phyloP scores from a whole-genome alignment of 2,329 filamentous ascomycete species.

The Hymenoscyphus scutula region DNA sequence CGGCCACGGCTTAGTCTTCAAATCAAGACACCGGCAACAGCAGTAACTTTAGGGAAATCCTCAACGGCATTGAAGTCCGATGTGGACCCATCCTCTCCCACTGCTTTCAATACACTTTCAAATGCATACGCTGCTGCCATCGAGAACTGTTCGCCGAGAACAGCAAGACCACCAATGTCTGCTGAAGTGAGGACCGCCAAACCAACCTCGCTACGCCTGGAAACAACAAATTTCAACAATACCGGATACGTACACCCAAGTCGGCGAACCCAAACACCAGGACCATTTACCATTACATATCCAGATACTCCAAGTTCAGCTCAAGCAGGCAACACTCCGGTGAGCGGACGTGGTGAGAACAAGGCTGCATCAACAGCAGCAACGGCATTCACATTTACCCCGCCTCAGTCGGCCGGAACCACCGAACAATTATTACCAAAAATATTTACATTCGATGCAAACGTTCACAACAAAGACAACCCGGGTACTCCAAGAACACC shows the following conservation, averaged over 20 bases:
- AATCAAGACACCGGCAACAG: conserved; percentile 46
- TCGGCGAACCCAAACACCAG: conserved; percentile 35
- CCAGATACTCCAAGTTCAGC: conserved; percentile 36
- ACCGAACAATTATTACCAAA: conserved; percentile 23
- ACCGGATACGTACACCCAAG: conserved; percentile 29
- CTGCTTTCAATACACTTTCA: conserved; percentile 63
- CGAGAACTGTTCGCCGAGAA: conserved; percentile 53
- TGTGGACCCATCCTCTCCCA: conserved; percentile 57
- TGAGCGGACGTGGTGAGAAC: conserved; percentile 22
- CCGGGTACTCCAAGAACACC: conserved; percentile 40
- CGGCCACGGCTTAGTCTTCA: conserved; percentile 56
- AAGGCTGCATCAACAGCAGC: conserved; percentile 21
- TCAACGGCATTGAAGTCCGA: conserved; percentile 44
- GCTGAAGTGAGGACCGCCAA: conserved; percentile 44
- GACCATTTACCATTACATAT: conserved; percentile 35
- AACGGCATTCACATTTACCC: conserved; percentile 34
- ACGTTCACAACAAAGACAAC: conserved; percentile 18
- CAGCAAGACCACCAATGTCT: conserved; percentile 33
- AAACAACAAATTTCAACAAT: conserved; percentile 28
- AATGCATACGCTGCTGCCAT: conserved; percentile 64
- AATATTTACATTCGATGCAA: conserved; percentile 33
- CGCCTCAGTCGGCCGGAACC: conserved; percentile 35
- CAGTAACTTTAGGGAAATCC: conserved; percentile 42
- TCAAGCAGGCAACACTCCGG: conserved; percentile 25
- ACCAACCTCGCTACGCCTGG: conserved; percentile 33